A percentile compares a stretch with the other conserved stretches of the same genome.
Evolutionary conservation across 306 rosid genomes (phyloP).

Genomic region (Sindora glabra): DNA sequence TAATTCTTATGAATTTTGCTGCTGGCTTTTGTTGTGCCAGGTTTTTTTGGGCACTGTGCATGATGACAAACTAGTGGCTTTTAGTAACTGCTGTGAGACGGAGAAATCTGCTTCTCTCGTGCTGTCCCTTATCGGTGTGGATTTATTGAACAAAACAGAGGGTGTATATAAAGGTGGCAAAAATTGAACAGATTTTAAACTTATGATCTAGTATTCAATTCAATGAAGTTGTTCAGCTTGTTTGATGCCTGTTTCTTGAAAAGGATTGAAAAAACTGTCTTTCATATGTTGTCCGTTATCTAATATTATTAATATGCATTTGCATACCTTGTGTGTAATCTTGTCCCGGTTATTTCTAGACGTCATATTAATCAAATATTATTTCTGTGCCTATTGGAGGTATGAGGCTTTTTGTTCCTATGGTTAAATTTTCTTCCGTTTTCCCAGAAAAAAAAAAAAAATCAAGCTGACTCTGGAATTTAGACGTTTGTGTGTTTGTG

Average conservation of each 20-base stretch:
- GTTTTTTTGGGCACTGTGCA: slow-evolving; percentile 36
- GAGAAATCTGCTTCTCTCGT: slow-evolving; percentile 23
- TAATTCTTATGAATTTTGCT: slow-evolving; percentile 4
- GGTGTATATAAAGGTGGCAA: slow-evolving; percentile 46
- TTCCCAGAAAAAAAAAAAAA: too few species aligned
- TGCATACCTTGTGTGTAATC: background rate
- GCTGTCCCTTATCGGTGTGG: slow-evolving; percentile 25
- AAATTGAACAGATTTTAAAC: slow-evolving; percentile 16
- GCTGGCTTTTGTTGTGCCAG: slow-evolving; percentile 17
- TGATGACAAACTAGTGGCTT: slow-evolving; percentile 23
- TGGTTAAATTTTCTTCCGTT: too few species aligned
- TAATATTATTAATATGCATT: background rate
- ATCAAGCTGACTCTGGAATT: too few species aligned
- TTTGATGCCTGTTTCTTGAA: background rate
- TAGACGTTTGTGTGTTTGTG: too few species aligned
- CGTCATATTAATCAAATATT: background rate
- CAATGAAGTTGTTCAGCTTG: slow-evolving; percentile 7
- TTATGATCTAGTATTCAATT: background rate
- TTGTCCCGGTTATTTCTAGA: background rate
- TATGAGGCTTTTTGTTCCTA: too few species aligned
- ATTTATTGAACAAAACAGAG: slow-evolving; percentile 30
- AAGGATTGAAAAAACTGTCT: background rate
- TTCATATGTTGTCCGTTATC: background rate
- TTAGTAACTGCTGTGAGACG: slow-evolving; percentile 19
- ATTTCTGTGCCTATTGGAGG: too few species aligned